Evolutionary conservation across 176 grass and related monocot genomes (phyloP).

Genomic region (Musa acuminata): DNA sequence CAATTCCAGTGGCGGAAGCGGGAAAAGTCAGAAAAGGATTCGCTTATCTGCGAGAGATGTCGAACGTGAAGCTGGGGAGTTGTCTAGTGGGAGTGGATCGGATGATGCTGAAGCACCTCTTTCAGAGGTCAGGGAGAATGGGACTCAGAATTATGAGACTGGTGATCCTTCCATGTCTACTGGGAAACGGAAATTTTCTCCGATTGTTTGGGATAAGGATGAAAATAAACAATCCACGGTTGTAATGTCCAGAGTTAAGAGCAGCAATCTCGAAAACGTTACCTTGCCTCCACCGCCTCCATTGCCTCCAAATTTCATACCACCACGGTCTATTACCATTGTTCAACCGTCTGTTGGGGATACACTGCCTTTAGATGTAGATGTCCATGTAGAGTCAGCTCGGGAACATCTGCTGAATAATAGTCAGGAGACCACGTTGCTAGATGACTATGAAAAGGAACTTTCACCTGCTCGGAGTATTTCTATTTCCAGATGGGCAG

Average conservation of each 20-base stretch:
- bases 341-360: neutral
- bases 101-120: conserved; percentile 29
- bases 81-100: conserved; percentile 43
- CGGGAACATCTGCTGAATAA: conserved; percentile 19
- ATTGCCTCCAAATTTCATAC: neutral
- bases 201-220: conserved; percentile 39
- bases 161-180: neutral
- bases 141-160: neutral
- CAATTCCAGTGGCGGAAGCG: conserved; percentile 1
- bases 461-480: conserved; percentile 43
- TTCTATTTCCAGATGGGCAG: conserved; percentile 67
- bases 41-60: conserved; percentile 10
- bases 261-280: neutral
- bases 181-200: conserved; percentile 66
- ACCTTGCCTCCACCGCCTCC: conserved; percentile 47
- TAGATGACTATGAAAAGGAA: conserved; percentile 42
- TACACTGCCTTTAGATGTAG: conserved; percentile 21
- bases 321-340: neutral
- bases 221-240: conserved; percentile 19
- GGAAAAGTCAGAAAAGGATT: conserved; percentile 21
- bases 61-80: conserved; percentile 58
- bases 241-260: conserved; percentile 16
- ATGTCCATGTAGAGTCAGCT: conserved; percentile 27
- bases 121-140: conserved; percentile 17
- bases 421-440: neutral